phyloP scores from a whole-genome alignment of 352 stramenopile species.

The Lagenidium giganteum region DNA sequence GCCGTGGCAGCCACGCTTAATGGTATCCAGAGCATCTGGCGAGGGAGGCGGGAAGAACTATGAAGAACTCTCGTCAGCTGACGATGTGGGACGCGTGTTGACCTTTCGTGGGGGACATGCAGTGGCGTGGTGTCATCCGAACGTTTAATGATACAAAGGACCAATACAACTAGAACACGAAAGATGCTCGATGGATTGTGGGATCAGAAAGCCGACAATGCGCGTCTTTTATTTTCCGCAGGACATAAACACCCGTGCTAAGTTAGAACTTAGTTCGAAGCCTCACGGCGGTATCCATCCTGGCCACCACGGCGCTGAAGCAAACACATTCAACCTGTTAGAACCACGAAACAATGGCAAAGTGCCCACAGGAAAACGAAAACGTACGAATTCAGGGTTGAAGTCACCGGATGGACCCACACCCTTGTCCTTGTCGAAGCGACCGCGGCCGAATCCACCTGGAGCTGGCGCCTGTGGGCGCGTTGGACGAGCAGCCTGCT shows the following conservation, averaged over 20 bases:
- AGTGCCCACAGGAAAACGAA: neutral
- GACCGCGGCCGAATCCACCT: conserved; percentile 77
- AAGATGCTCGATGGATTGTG: too few relatives aligned
- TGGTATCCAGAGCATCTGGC: neutral
- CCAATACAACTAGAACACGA: too few relatives aligned
- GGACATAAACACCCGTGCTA: conserved; percentile 4
- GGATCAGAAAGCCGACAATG: too few relatives aligned
- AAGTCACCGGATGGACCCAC: conserved; percentile 85
- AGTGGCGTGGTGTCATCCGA: too few relatives aligned
- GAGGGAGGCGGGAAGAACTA: neutral
- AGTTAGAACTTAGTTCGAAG: conserved; percentile 64
- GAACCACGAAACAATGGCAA: neutral
- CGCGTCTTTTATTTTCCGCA: conserved; percentile 36
- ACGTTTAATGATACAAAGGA: too few relatives aligned
- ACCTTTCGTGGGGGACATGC: conserved; percentile 23
- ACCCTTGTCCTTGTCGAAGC: conserved; percentile 89
- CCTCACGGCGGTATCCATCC: conserved; percentile 86
- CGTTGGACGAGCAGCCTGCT: conserved; percentile 84
- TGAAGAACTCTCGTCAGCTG: too few relatives aligned
- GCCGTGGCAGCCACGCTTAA: too few relatives aligned
- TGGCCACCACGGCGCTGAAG: conserved; percentile 62
- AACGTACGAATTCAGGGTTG: conserved; percentile 84
- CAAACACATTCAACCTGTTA: neutral
- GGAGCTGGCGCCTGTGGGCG: conserved; percentile 70
- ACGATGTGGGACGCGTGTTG: neutral